These are phyloP conservation scores for Scheffersomyces coipomensis DNA, from an alignment of 805 yeast genomes.

Conservation along the genomic window DNA sequence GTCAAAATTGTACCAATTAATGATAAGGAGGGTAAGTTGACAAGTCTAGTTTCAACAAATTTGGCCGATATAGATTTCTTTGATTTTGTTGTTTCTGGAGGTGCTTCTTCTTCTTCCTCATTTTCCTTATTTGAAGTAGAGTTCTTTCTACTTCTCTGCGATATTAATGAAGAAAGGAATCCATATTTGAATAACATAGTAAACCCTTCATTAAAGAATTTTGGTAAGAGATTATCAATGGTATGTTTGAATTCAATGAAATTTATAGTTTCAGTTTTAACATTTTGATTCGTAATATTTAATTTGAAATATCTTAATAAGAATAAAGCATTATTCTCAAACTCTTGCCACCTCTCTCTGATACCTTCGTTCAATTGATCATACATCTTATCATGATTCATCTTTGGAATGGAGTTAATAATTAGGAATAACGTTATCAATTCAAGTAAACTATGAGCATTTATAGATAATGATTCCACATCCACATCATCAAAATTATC, in stretches of 20 bases:
- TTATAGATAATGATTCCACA: slow-evolving; percentile 31
- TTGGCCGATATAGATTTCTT: neutral
- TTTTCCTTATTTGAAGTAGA: neutral
- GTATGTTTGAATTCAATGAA: slow-evolving; percentile 10
- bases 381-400: slow-evolving; percentile 30
- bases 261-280: neutral
- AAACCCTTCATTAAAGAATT: slow-evolving; percentile 16
- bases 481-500: slow-evolving; percentile 43
- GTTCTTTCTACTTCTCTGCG: neutral
- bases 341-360: slow-evolving; percentile 36
- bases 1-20: slow-evolving; percentile 33
- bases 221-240: slow-evolving; percentile 12
- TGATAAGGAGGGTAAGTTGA: slow-evolving; percentile 40
- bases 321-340: slow-evolving; percentile 41
- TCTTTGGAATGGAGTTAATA: slow-evolving; percentile 31
- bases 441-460: slow-evolving; percentile 40
- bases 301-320: slow-evolving; percentile 50
- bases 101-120: neutral
- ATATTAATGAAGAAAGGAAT: slow-evolving; percentile 19
- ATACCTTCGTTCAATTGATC: slow-evolving; percentile 18
- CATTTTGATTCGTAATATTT: neutral
- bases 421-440: slow-evolving; percentile 51
- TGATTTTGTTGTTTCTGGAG: slow-evolving; percentile 1
- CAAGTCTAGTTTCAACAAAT: slow-evolving; percentile 30
- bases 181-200: slow-evolving; percentile 24